Evolutionary conservation across 139 green algal genomes (phyloP).

Genomic region (Edaphochlamys debaryana): DNA sequence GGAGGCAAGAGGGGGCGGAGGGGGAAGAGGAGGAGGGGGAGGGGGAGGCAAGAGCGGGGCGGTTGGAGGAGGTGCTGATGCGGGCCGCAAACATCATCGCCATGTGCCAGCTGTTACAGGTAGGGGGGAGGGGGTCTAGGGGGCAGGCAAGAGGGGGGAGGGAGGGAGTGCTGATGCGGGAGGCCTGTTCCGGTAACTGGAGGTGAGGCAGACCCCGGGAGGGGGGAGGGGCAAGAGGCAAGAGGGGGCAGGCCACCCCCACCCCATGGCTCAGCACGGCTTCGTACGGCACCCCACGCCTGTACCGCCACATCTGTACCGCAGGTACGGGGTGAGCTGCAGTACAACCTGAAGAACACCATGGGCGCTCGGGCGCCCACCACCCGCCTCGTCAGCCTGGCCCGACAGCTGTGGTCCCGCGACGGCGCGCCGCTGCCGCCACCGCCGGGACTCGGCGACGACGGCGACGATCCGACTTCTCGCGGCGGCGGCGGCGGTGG

Average conservation of each 20-base stretch:
- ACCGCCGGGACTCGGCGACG: background rate
- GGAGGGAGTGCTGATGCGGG: constrained; percentile 39
- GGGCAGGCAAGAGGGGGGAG: background rate
- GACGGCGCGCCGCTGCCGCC: background rate
- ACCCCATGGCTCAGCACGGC: too few relatives aligned
- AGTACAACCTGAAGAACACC: background rate
- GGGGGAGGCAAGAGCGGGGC: background rate
- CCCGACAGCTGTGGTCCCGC: constrained; percentile 33
- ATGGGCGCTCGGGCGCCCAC: constrained; percentile 14
- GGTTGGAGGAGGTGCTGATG: constrained; percentile 41
- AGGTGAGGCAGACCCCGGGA: too few relatives aligned
- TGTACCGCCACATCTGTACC: too few relatives aligned
- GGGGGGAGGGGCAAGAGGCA: too few relatives aligned
- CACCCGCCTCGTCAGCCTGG: constrained; percentile 11
- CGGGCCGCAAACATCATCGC: constrained; percentile 29
- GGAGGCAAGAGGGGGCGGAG: background rate
- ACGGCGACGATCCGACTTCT: too few relatives aligned
- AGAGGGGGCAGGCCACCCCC: too few relatives aligned
- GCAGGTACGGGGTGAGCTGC: constrained; percentile 30
- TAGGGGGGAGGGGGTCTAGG: background rate
- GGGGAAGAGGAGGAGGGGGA: background rate
- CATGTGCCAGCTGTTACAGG: constrained; percentile 35
- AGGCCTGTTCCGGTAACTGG: too few relatives aligned
- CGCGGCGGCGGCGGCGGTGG: background rate
- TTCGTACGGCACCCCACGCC: too few relatives aligned